These are phyloP conservation scores for Solanum hybrid DNA, from an alignment of 305 asterid species.

Conservation along the genomic window DNA sequence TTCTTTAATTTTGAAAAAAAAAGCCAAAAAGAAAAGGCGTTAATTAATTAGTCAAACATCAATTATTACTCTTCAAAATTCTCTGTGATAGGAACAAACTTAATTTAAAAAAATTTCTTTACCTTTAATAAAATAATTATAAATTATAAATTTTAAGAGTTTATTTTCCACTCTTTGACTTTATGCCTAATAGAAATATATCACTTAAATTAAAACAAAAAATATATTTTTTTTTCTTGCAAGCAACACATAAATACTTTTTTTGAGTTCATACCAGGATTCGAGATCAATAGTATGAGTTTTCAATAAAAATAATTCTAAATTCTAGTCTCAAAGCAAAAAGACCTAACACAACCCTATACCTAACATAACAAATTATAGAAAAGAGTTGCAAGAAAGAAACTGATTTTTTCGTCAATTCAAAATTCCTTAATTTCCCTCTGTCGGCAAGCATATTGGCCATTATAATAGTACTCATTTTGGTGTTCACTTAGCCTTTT, in stretches of 20 bases:
- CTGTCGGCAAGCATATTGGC: not conserved
- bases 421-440: not conserved
- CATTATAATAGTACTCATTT: not conserved
- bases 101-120: no score
- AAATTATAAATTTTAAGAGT: not conserved
- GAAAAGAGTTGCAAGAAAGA: not conserved
- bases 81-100: not conserved
- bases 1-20: no score
- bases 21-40: not conserved
- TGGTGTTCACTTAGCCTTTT: not conserved
- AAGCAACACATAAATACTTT: not conserved
- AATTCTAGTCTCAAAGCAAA: not conserved
- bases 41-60: not conserved
- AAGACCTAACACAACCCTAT: not conserved
- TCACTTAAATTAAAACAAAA: no score
- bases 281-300: not conserved
- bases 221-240: not conserved
- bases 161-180: no score
- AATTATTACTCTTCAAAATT: not conserved
- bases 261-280: not conserved
- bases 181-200: no score
- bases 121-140: not conserved
- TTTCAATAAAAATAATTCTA: no score
- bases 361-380: not conserved
- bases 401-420: not conserved